Conservation (phyloP, 441 rosid species). For the Populus hybrid region DNA sequence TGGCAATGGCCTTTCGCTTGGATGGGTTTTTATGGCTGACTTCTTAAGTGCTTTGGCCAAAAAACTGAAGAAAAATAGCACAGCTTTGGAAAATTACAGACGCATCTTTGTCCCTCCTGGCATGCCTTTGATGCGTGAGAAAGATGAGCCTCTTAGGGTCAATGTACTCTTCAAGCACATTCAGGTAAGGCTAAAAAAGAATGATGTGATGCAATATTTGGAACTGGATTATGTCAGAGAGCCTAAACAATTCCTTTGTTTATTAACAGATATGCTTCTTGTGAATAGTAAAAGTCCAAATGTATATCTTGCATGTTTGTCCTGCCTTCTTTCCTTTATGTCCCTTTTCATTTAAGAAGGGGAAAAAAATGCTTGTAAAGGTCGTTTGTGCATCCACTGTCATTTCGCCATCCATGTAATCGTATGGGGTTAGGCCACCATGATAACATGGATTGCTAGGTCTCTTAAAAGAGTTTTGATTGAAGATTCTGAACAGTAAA, state of each 20-base stretch:
- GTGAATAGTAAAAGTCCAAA: not conserved
- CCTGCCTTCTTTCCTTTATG: not conserved
- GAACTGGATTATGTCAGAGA: not conserved
- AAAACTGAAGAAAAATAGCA: conserved; percentile 49
- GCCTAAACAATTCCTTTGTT: not conserved
- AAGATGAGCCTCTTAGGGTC: conserved; percentile 56
- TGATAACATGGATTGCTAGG: not conserved
- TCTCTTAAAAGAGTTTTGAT: not conserved
- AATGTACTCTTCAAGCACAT: conserved; percentile 70
- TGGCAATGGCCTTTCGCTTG: conserved; percentile 73
- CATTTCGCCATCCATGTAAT: not conserved
- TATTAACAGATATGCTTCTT: not conserved
- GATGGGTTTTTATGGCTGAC: conserved; percentile 68
- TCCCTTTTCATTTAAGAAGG: not conserved
- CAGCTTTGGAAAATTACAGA: conserved; percentile 56
- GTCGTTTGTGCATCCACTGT: not conserved
- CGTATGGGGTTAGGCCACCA: not conserved
- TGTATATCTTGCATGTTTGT: not conserved
- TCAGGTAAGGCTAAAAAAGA: conserved; percentile 35
- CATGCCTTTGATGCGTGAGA: conserved; percentile 38
- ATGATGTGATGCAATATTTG: not conserved
- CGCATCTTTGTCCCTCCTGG: conserved; percentile 65
- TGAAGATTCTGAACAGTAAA: not conserved
- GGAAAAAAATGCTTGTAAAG: not conserved
- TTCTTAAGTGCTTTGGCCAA: conserved; percentile 54